Evolutionary conservation across 495 filamentous ascomycete genomes (phyloP).

Genomic region (Daldinia caldariorum): DNA sequence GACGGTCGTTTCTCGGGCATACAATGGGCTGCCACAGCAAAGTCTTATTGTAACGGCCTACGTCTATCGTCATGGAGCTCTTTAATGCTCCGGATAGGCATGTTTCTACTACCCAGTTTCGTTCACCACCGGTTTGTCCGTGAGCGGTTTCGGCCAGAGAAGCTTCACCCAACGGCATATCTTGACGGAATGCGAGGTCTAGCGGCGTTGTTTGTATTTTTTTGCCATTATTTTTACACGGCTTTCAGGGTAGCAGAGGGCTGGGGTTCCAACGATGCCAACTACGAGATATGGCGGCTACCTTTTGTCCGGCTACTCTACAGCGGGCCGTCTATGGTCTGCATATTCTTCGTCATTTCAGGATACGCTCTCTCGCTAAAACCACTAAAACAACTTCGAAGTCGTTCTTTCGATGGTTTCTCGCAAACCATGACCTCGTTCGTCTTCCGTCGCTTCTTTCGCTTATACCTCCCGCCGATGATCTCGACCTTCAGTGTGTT

Average conservation of each 20-base stretch:
- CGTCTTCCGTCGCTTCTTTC: slow-evolving; percentile 71
- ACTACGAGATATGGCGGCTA: slow-evolving; percentile 64
- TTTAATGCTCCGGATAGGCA: slow-evolving; percentile 35
- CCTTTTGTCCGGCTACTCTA: slow-evolving; percentile 73
- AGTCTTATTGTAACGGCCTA: slow-evolving; percentile 38
- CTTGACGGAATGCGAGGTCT: slow-evolving; percentile 68
- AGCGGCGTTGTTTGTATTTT: slow-evolving; percentile 67
- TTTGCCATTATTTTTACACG: slow-evolving; percentile 61
- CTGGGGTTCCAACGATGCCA: slow-evolving; percentile 46
- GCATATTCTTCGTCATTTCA: slow-evolving; percentile 80
- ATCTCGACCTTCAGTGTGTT: slow-evolving; percentile 68
- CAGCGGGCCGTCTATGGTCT: slow-evolving; percentile 75
- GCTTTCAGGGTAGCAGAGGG: slow-evolving; percentile 57
- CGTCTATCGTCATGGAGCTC: slow-evolving; percentile 44
- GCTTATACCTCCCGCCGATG: slow-evolving; percentile 72
- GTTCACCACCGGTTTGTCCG: slow-evolving; percentile 44
- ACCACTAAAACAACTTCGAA: slow-evolving; percentile 67
- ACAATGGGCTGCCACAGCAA: slow-evolving; percentile 36
- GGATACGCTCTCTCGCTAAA: slow-evolving; percentile 75
- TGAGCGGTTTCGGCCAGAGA: slow-evolving; percentile 36
- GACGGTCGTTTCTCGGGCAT: slow-evolving; percentile 40
- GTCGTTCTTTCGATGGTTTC: slow-evolving; percentile 51
- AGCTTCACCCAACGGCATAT: slow-evolving; percentile 60
- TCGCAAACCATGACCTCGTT: slow-evolving; percentile 63
- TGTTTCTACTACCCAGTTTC: slow-evolving; percentile 56